These are phyloP conservation scores for Medicago arabica DNA, from an alignment of 306 rosid species.

Conservation along the genomic window DNA sequence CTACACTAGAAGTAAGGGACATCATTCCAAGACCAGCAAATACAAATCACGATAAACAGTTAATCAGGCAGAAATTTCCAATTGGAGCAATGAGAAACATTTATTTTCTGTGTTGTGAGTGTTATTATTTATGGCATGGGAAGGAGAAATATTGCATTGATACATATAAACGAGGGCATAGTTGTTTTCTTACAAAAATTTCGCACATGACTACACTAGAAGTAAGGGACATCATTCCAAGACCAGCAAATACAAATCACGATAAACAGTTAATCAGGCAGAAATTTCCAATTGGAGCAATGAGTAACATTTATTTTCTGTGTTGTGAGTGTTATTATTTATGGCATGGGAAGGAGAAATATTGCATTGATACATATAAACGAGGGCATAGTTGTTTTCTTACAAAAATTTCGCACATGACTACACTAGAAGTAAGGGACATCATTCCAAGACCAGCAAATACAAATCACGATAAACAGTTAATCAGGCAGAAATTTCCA, in stretches of 20 bases:
- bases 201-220: neutral
- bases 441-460: neutral
- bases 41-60: neutral
- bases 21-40: neutral
- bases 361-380: neutral
- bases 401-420: neutral
- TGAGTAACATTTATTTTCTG: neutral
- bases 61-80: neutral
- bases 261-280: neutral
- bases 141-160: neutral
- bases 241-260: neutral
- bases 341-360: neutral
- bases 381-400: neutral
- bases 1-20: neutral
- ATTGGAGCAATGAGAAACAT: neutral
- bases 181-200: neutral
- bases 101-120: too few species aligned
- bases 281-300: neutral
- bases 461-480: neutral
- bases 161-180: neutral
- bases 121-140: neutral
- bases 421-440: neutral
- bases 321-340: too few species aligned
- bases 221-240: neutral
- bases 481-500: neutral